Conservation (phyloP, 2,329 filamentous ascomycete genomes). For the Scedosporium minutisporum region DNA sequence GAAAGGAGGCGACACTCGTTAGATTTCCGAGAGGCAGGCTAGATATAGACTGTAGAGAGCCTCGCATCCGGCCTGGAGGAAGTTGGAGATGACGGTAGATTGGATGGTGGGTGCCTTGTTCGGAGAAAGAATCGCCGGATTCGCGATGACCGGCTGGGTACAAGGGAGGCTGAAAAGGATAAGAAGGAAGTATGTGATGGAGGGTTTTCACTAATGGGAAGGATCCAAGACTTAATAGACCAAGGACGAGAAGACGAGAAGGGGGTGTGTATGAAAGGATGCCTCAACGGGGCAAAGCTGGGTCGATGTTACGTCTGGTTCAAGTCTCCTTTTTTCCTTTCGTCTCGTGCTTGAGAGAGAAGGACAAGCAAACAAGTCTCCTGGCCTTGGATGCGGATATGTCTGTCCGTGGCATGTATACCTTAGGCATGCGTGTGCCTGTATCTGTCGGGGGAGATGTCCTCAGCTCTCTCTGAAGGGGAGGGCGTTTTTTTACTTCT, state of each 20-base stretch:
- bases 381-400: not conserved
- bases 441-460: not conserved
- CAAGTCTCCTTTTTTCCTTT: not conserved
- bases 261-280: not conserved
- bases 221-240: not conserved
- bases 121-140: not conserved
- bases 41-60: not conserved
- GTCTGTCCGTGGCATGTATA: not conserved
- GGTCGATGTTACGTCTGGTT: not conserved
- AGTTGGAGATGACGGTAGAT: not conserved
- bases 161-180: no score
- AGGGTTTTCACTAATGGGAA: not conserved
- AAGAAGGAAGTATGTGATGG: no score
- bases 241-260: not conserved
- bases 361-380: conserved; percentile 1
- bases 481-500: no score
- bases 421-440: not conserved
- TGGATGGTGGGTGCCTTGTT: no score
- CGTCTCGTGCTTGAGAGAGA: not conserved
- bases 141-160: no score
- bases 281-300: not conserved
- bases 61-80: not conserved
- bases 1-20: not conserved
- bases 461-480: no score
- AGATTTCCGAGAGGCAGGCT: not conserved